phyloP scores from a whole-genome alignment of 371 early-diverging fungal species.

The Dinochytrium kinnereticum region DNA sequence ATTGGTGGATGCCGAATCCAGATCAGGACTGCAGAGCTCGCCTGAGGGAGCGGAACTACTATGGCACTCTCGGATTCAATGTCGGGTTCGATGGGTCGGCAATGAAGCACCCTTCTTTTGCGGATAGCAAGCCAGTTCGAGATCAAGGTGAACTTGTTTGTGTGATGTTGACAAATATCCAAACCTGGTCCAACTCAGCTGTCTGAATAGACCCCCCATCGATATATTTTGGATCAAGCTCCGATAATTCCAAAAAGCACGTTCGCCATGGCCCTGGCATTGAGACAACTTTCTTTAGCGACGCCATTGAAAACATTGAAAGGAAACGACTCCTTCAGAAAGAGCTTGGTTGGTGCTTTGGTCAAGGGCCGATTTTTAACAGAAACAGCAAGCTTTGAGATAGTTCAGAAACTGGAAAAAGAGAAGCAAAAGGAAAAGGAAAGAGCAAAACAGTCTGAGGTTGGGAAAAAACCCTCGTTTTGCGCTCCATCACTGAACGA shows the following conservation, averaged over 20 bases:
- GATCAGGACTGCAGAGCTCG: no score
- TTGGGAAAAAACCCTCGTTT: no score
- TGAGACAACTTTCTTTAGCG: constrained; percentile 22
- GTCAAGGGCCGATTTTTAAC: background rate
- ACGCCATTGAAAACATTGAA: constrained; percentile 25
- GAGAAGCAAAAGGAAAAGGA: background rate
- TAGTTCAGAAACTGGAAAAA: background rate
- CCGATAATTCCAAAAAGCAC: background rate
- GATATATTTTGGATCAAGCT: background rate
- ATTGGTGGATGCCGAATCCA: no score
- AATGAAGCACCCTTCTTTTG: background rate
- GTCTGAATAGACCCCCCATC: constrained; percentile 7
- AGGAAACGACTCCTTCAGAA: constrained; percentile 19
- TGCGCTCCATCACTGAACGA: no score
- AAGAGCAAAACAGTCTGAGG: background rate
- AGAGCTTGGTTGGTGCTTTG: constrained; percentile 25
- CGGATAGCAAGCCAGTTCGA: background rate
- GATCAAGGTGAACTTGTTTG: no score
- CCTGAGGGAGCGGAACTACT: constrained; percentile 17
- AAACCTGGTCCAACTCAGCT: background rate
- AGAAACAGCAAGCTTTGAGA: background rate
- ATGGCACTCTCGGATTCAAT: constrained; percentile 26
- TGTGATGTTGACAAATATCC: background rate
- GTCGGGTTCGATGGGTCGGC: constrained; percentile 30
- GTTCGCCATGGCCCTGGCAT: constrained; percentile 24